Evolutionary conservation across 495 filamentous ascomycete species (phyloP).

Genomic region (Paragyromitra xinjiangensis): DNA sequence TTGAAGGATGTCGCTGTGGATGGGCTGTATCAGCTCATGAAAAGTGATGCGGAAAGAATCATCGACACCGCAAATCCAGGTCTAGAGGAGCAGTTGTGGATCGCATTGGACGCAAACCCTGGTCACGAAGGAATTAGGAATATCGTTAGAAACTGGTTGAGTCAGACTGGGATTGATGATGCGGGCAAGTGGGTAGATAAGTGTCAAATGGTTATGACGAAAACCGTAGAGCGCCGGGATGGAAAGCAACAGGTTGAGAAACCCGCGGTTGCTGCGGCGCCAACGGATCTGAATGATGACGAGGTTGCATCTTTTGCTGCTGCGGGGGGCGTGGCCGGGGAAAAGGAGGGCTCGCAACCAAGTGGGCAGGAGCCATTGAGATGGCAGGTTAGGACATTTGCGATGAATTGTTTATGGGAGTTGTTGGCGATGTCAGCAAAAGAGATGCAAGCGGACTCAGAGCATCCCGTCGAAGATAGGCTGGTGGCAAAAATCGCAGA

Average conservation of each 20-base stretch:
- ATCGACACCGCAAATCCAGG: conserved; percentile 74
- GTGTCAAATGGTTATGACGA: conserved; percentile 87
- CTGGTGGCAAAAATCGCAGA: conserved; percentile 74
- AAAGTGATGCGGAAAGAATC: conserved; percentile 82
- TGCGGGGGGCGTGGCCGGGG: conserved; percentile 69
- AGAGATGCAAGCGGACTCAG: conserved; percentile 72
- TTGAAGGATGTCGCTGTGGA: conserved; percentile 84
- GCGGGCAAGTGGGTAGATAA: conserved; percentile 84
- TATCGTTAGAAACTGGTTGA: conserved; percentile 89
- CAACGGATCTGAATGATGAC: conserved; percentile 87
- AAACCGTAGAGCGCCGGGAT: conserved; percentile 72
- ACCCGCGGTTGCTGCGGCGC: conserved; percentile 63
- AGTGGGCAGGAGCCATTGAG: conserved; percentile 83
- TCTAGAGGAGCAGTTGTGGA: conserved; percentile 91
- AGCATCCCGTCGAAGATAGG: conserved; percentile 52
- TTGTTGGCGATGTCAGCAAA: conserved; percentile 78
- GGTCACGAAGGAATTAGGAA: conserved; percentile 78
- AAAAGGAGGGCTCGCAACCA: conserved; percentile 70
- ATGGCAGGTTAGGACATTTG: conserved; percentile 96
- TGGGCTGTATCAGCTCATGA: conserved; percentile 93
- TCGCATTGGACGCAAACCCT: conserved; percentile 79
- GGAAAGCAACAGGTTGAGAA: conserved; percentile 61
- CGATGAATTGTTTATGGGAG: conserved; percentile 88
- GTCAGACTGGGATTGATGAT: conserved; percentile 80
- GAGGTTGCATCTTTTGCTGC: conserved; percentile 94